phyloP scores from a whole-genome alignment of 257 asterid species.

The Schizonepeta tenuifolia region DNA sequence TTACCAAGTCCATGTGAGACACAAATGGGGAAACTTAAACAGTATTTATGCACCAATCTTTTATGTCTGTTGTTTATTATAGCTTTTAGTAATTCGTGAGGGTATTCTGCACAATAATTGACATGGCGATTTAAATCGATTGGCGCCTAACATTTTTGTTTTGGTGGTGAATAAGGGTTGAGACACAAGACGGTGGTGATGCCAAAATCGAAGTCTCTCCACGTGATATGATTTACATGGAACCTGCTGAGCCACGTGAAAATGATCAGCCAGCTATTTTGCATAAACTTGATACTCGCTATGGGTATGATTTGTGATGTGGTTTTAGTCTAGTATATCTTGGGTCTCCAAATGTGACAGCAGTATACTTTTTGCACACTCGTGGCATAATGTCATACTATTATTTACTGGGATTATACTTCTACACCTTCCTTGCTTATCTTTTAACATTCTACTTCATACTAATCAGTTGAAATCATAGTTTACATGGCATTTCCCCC shows the following conservation, averaged over 20 bases:
- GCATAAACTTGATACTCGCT: conserved; percentile 93
- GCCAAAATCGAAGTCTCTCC: conserved; percentile 95
- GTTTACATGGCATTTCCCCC: neutral
- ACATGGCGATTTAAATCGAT: conserved; percentile 17
- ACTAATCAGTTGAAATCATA: conserved; percentile 5
- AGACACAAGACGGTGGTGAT: conserved; percentile 99
- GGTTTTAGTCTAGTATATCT: conserved; percentile 9
- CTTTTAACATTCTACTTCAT: neutral
- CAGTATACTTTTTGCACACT: neutral
- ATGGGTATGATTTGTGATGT: conserved; percentile 59
- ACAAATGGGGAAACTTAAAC: too few relatives aligned
- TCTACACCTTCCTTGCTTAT: conserved; percentile 18
- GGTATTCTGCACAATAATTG: conserved; percentile 9
- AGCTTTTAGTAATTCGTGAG: conserved; percentile 5
- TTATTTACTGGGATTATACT: conserved; percentile 5
- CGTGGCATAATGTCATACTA: neutral
- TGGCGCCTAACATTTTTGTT: conserved; percentile 26
- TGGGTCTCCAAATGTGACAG: conserved; percentile 3
- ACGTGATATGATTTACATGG: conserved; percentile 89
- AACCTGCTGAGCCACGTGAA: conserved; percentile 77
- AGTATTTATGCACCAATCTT: neutral
- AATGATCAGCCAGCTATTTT: conserved; percentile 69
- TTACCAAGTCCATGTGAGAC: too few relatives aligned
- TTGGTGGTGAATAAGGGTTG: conserved; percentile 63
- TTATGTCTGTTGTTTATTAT: conserved; percentile 3